These are phyloP conservation scores for Phytophthora tentaculata DNA, from an alignment of 352 stramenopile genomes.

Conservation along the genomic window DNA sequence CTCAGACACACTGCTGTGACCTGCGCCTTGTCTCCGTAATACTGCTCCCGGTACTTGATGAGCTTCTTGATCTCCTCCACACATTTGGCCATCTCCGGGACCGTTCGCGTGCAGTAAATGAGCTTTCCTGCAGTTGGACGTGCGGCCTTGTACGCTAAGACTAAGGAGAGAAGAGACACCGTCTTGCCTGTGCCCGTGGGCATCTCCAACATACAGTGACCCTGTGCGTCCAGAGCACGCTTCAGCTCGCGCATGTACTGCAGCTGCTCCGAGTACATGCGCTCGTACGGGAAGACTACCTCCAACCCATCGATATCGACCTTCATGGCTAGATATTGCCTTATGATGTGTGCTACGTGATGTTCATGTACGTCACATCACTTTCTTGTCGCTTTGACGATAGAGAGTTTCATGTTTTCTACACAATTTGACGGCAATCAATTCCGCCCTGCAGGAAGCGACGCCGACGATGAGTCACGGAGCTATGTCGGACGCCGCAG, in stretches of 20 bases:
- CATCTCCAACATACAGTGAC: constrained; percentile 99
- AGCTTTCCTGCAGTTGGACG: constrained; percentile 97
- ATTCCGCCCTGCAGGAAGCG: not conserved
- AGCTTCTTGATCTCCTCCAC: constrained; percentile 98
- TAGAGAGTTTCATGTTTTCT: not conserved
- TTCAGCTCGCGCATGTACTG: constrained; percentile 99
- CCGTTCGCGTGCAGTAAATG: constrained; percentile 99
- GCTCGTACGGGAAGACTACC: constrained; percentile 98
- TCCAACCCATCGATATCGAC: constrained; percentile 96
- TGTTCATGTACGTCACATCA: not conserved
- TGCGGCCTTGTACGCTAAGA: constrained; percentile 95
- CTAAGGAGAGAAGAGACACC: constrained; percentile 96
- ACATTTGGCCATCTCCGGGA: constrained; percentile 99
- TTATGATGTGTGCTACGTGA: not conserved
- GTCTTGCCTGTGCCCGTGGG: constrained; percentile 99
- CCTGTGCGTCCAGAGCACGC: constrained; percentile 95
- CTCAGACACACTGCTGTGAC: constrained; percentile 92
- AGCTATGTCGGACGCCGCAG: constrained; percentile 19
- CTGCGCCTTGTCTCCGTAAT: constrained; percentile 61
- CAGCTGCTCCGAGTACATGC: constrained; percentile 99
- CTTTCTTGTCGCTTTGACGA: not conserved
- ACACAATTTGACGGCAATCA: constrained; percentile 12
- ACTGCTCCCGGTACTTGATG: constrained; percentile 76
- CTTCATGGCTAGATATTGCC: constrained; percentile 63
- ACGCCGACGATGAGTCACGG: constrained; percentile 30